phyloP scores from a whole-genome alignment of 805 yeast genomes.

The Candida verbasci region DNA sequence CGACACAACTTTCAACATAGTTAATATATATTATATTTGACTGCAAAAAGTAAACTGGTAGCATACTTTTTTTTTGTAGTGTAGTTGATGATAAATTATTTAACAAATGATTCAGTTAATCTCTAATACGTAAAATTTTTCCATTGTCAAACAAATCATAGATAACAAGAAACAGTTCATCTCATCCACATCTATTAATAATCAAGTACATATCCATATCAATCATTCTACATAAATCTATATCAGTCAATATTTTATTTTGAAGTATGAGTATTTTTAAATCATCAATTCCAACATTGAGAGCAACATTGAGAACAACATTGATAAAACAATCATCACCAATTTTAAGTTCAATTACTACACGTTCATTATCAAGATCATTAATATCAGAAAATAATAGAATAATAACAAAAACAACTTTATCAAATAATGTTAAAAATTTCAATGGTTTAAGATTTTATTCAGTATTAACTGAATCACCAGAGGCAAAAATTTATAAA shows the following conservation, averaged over 20 bases:
- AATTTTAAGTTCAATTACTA: not conserved
- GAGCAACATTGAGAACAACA: slow-evolving; percentile 4
- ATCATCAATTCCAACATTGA: slow-evolving; percentile 6
- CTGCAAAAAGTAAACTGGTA: not conserved
- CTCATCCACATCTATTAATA: not conserved
- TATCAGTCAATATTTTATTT: too few relatives aligned
- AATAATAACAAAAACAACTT: not conserved
- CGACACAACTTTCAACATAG: slow-evolving; percentile 4
- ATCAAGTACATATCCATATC: not conserved
- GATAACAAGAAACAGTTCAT: not conserved
- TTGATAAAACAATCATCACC: slow-evolving; percentile 1
- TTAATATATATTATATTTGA: not conserved
- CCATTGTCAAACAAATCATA: not conserved
- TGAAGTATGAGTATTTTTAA: slow-evolving; percentile 4
- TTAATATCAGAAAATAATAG: slow-evolving; percentile 1
- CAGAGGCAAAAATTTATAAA: slow-evolving; percentile 45
- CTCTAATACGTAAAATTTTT: not conserved
- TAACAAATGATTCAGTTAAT: not conserved
- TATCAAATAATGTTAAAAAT: not conserved
- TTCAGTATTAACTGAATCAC: slow-evolving; percentile 33
- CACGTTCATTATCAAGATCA: not conserved
- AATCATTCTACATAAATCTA: too few relatives aligned
- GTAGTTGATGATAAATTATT: not conserved
- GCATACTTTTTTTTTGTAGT: slow-evolving; percentile 1
- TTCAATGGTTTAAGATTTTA: slow-evolving; percentile 18